Evolutionary conservation across 2,329 filamentous ascomycete species (phyloP).

Genomic region (Alternaria sp.): DNA sequence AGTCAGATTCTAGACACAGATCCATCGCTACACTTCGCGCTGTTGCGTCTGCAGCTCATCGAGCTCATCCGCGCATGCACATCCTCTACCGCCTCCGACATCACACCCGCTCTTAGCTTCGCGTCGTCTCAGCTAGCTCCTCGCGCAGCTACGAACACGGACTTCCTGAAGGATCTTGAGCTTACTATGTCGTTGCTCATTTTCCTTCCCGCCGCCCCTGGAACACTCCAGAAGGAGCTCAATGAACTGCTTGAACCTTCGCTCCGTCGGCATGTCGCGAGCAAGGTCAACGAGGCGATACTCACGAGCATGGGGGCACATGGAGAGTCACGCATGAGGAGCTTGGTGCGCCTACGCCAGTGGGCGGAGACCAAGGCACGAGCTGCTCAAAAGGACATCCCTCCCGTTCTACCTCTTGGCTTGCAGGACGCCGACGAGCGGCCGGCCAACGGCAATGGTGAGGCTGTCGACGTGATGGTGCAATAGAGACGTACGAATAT

Average conservation of each 20-base stretch:
- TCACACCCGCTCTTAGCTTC: constrained; percentile 81
- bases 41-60: constrained; percentile 89
- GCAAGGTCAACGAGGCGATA: constrained; percentile 87
- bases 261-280: constrained; percentile 82
- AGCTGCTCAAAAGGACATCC: constrained; percentile 51
- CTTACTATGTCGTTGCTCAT: constrained; percentile 91
- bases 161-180: constrained; percentile 87
- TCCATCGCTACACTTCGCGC: constrained; percentile 82
- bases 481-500: constrained; percentile 16
- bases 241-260: constrained; percentile 78
- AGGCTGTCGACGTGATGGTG: constrained; percentile 46
- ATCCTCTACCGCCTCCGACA: constrained; percentile 70
- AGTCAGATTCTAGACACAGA: constrained; percentile 84
- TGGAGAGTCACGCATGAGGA: constrained; percentile 80
- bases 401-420: constrained; percentile 50
- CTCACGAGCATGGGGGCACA: constrained; percentile 73
- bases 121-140: constrained; percentile 87
- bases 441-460: constrained; percentile 36
- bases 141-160: constrained; percentile 78
- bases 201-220: constrained; percentile 68
- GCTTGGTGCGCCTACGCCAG: constrained; percentile 79
- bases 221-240: constrained; percentile 77
- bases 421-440: constrained; percentile 46
- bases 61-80: constrained; percentile 86
- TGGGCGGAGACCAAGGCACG: constrained; percentile 78